Evolutionary conservation across 495 filamentous ascomycete genomes (phyloP), one percentile per base, ranked within the genome.

Genomic region (Penicillium psychrofluorescens): DNA sequence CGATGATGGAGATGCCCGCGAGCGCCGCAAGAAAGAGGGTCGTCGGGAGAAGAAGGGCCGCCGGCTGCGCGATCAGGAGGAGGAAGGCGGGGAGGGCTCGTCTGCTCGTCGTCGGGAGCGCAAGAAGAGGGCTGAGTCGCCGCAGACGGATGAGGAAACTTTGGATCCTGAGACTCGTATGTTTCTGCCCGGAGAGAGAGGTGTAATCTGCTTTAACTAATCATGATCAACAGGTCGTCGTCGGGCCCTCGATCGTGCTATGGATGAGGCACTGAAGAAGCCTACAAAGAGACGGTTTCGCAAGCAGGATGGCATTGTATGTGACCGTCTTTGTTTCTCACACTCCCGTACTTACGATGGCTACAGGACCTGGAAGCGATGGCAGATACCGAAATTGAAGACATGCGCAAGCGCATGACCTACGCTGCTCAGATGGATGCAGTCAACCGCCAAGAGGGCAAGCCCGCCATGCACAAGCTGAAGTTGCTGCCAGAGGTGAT

Each of bases 401-500:
- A 79, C 41, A 84, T 97, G 57, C 90, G 91, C 53, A 76, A 83
- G 43, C 82, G 83, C 39, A 99, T 99, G 94, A 86, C 90, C 48
- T 78, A 86, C 47, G 94, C 94, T 11, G 95, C 91, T 43, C 76
- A 88, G 61, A 78, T 81, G 41, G 94, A 99, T 62, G 87, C 86
- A 44, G 71, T 79, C 29, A 88, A 83, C 31, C 86, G 91, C 50
- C 76, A 85, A 30, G 71, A 80, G 30, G 83, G 83, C 47, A 70
- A 86, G 58, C 86, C 88, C 3, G 92, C 91, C 30, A 81, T 88
- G 51, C 83, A 95, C 66, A 99, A 99, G 63, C 79, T 99, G 32
- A 86, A 88, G 63, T 84, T 99, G 61, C 81, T 99, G 29, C 90
- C 92, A 8, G 88, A 96, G 62, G 94, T 99, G 6, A 82, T 90